Evolutionary conservation across 1,139 yeast species (phyloP), one percentile per base, ranked within the genome.

Genomic region (Debaryomyces subglobosus): DNA sequence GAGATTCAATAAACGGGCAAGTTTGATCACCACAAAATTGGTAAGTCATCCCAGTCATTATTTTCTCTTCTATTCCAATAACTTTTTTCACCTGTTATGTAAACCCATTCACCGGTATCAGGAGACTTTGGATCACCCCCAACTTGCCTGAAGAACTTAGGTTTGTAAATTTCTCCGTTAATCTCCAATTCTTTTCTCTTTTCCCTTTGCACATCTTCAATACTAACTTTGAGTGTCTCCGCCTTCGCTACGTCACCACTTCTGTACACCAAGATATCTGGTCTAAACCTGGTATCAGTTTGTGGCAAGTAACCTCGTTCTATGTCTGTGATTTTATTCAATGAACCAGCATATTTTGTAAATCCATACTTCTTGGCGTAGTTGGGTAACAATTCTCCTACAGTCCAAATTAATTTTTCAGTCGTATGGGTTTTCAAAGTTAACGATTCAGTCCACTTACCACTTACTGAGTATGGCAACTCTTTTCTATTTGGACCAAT

Each of bases 211-310:
- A 71, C 72, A 60, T 87, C 92, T 64, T 94, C 99, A 33, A 92
- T 71, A 43, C 77, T 69, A 34, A 81, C 67, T 63, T 94, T 94
- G 53, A 82, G 57, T 1, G 54, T 59, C 62, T 92, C 97, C 0
- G 98, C 97, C 44, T 72, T 69, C 13, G 82, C 89, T 7, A 85
- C 69, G 18, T 82, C 70, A 2, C 95, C 95, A 20, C 76, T 62
- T 60, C 90, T 96, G 58, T 90, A 90, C 5, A 75, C 70, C 40
- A 80, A 72, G 61, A 90, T 81, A 65, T 94, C 99, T 0, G 97
- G 98, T 60, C 99, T 80, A 41, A 85, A 68, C 61, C 99, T 81
- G 3, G 97, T 88, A 63, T 94, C 99, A 0, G 96, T 89, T 5
- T 92, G 94, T 3, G 98, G 85, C 44, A 92, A 59, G 1, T 65